phyloP scores from a whole-genome alignment of 2,329 filamentous ascomycete species.

The Monosporascus sp. region DNA sequence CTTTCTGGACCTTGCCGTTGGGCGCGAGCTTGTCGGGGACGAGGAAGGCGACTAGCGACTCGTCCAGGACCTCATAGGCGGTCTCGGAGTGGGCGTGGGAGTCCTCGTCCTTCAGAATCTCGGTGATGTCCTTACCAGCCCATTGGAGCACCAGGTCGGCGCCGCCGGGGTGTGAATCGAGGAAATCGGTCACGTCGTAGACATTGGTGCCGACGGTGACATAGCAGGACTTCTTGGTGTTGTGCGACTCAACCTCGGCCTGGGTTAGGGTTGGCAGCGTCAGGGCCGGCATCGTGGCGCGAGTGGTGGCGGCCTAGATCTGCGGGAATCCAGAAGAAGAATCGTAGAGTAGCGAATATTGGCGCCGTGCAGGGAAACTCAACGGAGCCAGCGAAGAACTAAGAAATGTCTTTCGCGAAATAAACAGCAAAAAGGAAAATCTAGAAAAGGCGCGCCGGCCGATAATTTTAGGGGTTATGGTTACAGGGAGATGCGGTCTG shows the following conservation, averaged over 20 bases:
- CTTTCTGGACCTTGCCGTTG: conserved; percentile 26
- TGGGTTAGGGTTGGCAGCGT: conserved; percentile 78
- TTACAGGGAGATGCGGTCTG: too few relatives aligned
- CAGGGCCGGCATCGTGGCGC: conserved; percentile 64
- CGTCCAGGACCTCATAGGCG: conserved; percentile 93
- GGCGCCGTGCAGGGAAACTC: too few relatives aligned
- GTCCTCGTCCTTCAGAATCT: conserved; percentile 73
- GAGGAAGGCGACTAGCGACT: conserved; percentile 78
- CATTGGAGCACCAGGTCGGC: conserved; percentile 84
- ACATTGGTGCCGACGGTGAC: conserved; percentile 86
- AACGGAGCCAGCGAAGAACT: too few relatives aligned
- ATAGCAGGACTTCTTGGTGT: conserved; percentile 78
- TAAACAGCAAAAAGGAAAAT: too few relatives aligned
- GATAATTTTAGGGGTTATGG: too few relatives aligned
- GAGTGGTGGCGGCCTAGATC: conserved; percentile 2
- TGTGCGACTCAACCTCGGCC: conserved; percentile 77
- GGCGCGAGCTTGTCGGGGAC: conserved; percentile 49
- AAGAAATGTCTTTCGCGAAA: too few relatives aligned
- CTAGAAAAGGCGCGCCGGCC: too few relatives aligned
- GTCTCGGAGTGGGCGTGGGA: conserved; percentile 86
- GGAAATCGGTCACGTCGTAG: conserved; percentile 89
- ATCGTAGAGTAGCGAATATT: not conserved
- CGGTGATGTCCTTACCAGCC: conserved; percentile 77
- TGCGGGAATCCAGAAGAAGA: not conserved
- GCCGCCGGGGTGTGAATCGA: conserved; percentile 87